Evolutionary conservation across 225 moss, liverwort and hornwort species (phyloP).

Genomic region (Physcomitrium patens): DNA sequence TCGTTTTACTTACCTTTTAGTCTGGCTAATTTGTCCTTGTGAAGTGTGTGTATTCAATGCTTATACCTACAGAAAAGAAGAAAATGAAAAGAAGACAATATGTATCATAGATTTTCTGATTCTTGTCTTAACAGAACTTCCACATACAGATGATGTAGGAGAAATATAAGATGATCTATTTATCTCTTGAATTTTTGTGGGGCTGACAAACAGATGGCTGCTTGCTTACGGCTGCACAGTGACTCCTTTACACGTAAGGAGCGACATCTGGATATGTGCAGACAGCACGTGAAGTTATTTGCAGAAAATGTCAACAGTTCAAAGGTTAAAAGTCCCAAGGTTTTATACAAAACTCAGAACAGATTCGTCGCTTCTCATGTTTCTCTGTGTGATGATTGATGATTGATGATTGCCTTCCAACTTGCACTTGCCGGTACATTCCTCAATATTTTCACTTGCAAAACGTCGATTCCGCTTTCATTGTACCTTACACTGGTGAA

Average conservation of each 20-base stretch:
- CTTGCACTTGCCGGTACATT: neutral
- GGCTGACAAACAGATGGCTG: slow-evolving; percentile 57
- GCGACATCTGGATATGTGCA: slow-evolving; percentile 50
- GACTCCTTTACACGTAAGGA: slow-evolving; percentile 78
- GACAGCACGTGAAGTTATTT: slow-evolving; percentile 57
- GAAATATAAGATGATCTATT: neutral
- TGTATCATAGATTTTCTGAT: neutral
- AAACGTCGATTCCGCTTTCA: neutral
- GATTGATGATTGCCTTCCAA: neutral
- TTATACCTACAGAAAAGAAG: too few relatives aligned
- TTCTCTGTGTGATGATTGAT: slow-evolving; percentile 9
- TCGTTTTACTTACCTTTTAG: neutral
- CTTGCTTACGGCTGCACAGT: slow-evolving; percentile 84
- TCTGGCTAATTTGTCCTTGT: slow-evolving; percentile 2
- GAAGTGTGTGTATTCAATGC: neutral
- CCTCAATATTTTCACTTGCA: neutral
- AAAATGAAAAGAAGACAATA: too few relatives aligned
- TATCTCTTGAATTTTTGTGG: slow-evolving; percentile 13
- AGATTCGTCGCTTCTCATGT: neutral
- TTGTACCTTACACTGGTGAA: slow-evolving; percentile 7
- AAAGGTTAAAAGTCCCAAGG: slow-evolving; percentile 69
- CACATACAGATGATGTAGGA: neutral
- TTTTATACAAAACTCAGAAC: slow-evolving; percentile 24
- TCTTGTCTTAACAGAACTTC: slow-evolving; percentile 5
- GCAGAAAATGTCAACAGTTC: slow-evolving; percentile 65